Conservation (phyloP, 441 rosid genomes). For the Pelargonium australe region DNA sequence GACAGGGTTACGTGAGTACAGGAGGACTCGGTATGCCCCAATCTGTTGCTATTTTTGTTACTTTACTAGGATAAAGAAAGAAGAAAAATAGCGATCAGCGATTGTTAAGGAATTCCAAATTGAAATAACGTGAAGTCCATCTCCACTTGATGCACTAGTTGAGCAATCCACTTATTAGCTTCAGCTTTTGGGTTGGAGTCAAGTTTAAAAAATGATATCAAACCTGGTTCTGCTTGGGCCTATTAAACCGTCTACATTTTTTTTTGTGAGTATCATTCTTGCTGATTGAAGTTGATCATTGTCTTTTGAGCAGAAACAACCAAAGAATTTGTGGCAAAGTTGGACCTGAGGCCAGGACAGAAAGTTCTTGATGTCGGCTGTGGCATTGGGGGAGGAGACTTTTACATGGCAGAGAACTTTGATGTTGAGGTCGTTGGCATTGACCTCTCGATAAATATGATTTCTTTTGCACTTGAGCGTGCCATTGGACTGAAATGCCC, state of each 20-base stretch:
- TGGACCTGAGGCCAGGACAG: slow-evolving; percentile 82
- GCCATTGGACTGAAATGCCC: slow-evolving; percentile 84
- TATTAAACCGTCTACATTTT: no score
- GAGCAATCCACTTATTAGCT: no score
- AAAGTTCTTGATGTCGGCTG: slow-evolving; percentile 97
- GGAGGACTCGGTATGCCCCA: slow-evolving; percentile 74
- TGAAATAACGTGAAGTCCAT: no score
- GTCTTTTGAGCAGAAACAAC: slow-evolving; percentile 61
- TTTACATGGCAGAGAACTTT: slow-evolving; percentile 86
- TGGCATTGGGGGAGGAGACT: slow-evolving; percentile 98
- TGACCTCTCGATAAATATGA: slow-evolving; percentile 91
- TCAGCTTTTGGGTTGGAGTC: no score
- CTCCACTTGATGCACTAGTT: no score
- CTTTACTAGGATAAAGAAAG: no score
- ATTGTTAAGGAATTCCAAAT: no score
- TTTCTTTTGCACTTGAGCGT: slow-evolving; percentile 86
- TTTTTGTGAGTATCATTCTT: slow-evolving; percentile 3
- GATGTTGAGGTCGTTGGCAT: slow-evolving; percentile 85
- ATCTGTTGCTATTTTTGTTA: neutral
- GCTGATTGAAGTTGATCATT: slow-evolving; percentile 11
- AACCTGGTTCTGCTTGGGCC: neutral
- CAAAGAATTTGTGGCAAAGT: slow-evolving; percentile 81
- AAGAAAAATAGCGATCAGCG: no score
- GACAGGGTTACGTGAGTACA: slow-evolving; percentile 90
- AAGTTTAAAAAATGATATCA: no score